Conservation (phyloP, 305 asterid genomes). For the Euphrasia arctica region DNA sequence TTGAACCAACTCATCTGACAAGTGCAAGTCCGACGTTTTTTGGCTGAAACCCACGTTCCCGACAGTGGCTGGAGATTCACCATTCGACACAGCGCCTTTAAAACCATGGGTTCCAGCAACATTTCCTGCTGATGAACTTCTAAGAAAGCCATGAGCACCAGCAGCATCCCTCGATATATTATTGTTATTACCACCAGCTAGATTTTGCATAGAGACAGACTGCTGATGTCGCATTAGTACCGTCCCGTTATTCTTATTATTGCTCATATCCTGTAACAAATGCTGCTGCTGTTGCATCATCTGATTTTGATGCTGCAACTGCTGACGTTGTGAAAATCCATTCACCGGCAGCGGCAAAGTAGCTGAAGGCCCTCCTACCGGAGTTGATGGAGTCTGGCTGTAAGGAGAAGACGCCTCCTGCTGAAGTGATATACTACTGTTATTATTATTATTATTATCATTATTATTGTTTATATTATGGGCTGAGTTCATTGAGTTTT, state of each 20-base stretch:
- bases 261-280: constrained; percentile 57
- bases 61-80: constrained; percentile 45
- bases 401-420: constrained; percentile 44
- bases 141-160: constrained; percentile 33
- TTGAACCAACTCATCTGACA: constrained; percentile 55
- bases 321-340: constrained; percentile 39
- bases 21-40: constrained; percentile 57
- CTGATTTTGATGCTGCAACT: constrained; percentile 35
- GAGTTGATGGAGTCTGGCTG: constrained; percentile 45
- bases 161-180: constrained; percentile 31
- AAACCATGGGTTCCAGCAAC: neutral
- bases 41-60: constrained; percentile 42
- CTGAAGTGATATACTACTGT: constrained; percentile 28
- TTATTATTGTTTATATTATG: constrained; percentile 15
- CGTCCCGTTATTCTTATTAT: constrained; percentile 32
- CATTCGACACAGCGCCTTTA: constrained; percentile 31
- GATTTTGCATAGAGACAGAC: constrained; percentile 37
- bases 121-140: constrained; percentile 24
- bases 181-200: constrained; percentile 31
- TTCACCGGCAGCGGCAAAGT: constrained; percentile 30
- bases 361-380: constrained; percentile 39
- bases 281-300: constrained; percentile 34
- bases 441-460: too few species aligned
- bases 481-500: constrained; percentile 60
- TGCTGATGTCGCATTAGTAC: constrained; percentile 17